Base-by-base conservation (phyloP, 2,329 filamentous ascomycete species). In the Coniochaeta prunicola region DNA sequence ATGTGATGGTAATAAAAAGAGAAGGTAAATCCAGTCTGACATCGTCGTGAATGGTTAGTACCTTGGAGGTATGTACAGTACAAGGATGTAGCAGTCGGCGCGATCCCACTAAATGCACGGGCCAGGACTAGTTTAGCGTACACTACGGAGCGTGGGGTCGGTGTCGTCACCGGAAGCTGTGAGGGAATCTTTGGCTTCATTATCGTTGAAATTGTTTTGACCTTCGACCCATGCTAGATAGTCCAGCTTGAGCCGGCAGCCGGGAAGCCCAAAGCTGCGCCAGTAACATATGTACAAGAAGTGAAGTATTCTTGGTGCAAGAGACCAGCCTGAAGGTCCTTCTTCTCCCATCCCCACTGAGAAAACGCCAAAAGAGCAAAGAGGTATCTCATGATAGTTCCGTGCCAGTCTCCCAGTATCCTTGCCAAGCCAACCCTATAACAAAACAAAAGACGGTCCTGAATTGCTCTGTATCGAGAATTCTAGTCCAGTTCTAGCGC, bases 401-500 rank as follows among this genome's bases (percentile, higher is more conserved):
- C 9, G 31, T 30, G 26, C 45, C 48, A 33, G 17, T 26, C 48
- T 33, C 13, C n/a, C 26, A 31, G 21, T 10, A 53, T 21, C 48
- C 26, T n/a, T 31, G 21, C 48, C 48, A 30, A 12, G 12, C 26
- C 30, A 5, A n/a, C 9, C 6, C 2, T 15, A 53, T 13, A 28
- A 26, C 45, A 42, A 33, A 36, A 6, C n/a, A 45, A 9, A 45
- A 12, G 13, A 6, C 10, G 9, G 40, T 2, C 40, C 40, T 1
- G 3, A n/a, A 17, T 45, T 45, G 30, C 34, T 57, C 26, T n/a
- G 40, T 48, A 48, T 45, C 15, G 57, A 56, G 2, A 60, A 31
- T 31, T 42, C 58, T 59, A 59, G 50, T 59, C 34, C 19, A 59
- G 42, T n/a, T 38, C 36, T 34, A 45, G 40, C 8, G 12, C 40